These are phyloP conservation scores for Penicillium vulpinum DNA, from an alignment of 2,329 filamentous ascomycete species.

Conservation along the genomic window DNA sequence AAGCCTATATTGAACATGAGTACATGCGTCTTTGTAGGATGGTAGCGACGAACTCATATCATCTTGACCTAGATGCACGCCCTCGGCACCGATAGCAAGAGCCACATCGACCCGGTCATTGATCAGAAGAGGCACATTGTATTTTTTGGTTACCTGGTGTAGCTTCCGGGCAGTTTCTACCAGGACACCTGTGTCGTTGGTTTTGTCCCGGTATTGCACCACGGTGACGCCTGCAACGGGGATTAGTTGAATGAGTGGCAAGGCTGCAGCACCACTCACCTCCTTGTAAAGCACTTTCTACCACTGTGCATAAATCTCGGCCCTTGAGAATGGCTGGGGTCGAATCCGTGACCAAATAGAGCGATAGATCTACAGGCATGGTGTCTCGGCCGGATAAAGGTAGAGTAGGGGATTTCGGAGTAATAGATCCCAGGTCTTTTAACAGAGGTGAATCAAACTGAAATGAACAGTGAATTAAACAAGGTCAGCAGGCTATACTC, in stretches of 20 bases:
- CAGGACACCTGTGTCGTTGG: slow-evolving; percentile 68
- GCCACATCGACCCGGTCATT: slow-evolving; percentile 93
- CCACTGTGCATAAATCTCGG: slow-evolving; percentile 69
- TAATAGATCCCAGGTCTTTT: background rate
- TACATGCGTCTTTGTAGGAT: background rate
- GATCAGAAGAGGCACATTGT: slow-evolving; percentile 78
- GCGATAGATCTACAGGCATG: slow-evolving; percentile 67
- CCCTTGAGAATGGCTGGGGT: slow-evolving; percentile 78
- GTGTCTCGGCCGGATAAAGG: slow-evolving; percentile 16
- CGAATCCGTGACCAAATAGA: slow-evolving; percentile 92
- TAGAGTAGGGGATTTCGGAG: background rate
- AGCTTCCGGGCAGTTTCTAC: slow-evolving; percentile 70
- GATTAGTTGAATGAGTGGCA: slow-evolving; percentile 23
- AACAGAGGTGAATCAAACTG: background rate
- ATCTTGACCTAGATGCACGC: slow-evolving; percentile 93
- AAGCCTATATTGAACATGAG: slow-evolving; percentile 32
- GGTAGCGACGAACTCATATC: slow-evolving; percentile 66
- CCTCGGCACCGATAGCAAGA: slow-evolving; percentile 80
- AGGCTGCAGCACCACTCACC: slow-evolving; percentile 48
- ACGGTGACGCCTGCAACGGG: slow-evolving; percentile 63
- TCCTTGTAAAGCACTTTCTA: slow-evolving; percentile 72
- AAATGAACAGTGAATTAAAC: background rate
- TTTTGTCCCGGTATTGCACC: slow-evolving; percentile 91
- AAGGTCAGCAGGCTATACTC: background rate
- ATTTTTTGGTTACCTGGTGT: slow-evolving; percentile 66